A percentile compares a stretch with the other conserved stretches of the same genome.
Evolutionary conservation across 164 flowering plant genomes (phyloP).

Genomic region (Paratinospora sagittata): DNA sequence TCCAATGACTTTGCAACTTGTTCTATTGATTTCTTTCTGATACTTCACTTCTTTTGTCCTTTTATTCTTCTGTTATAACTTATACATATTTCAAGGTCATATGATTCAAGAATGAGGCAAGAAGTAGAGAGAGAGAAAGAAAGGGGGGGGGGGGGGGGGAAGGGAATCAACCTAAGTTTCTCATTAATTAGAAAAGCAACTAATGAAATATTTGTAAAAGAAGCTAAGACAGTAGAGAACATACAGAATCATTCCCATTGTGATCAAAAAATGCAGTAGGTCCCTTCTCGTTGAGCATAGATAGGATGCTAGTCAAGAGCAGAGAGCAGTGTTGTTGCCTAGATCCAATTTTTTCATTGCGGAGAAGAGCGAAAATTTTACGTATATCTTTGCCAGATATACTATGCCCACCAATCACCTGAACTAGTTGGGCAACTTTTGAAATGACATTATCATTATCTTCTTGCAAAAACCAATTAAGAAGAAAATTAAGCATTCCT

Average conservation of each 20-base stretch:
- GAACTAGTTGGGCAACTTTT: conserved; percentile 72
- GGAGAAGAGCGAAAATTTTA: conserved; percentile 85
- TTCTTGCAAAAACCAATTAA: conserved; percentile 87
- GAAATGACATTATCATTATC: conserved; percentile 45
- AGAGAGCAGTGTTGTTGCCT: conserved; percentile 58
- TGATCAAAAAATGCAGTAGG: conserved; percentile 92
- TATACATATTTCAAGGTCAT: too few relatives aligned
- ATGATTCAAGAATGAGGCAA: too few relatives aligned
- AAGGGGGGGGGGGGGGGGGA: too few relatives aligned
- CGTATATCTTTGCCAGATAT: conserved; percentile 97
- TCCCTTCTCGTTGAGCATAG: conserved; percentile 95
- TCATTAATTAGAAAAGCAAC: background rate
- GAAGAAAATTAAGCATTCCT: conserved; percentile 93
- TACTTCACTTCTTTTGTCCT: too few relatives aligned
- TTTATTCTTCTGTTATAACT: too few relatives aligned
- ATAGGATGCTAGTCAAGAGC: conserved; percentile 56
- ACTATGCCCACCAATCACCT: conserved; percentile 92
- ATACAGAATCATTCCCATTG: conserved; percentile 78
- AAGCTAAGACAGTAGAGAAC: conserved; percentile 22
- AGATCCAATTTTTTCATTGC: conserved; percentile 63
- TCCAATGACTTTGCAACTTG: too few relatives aligned
- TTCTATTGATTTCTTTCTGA: too few relatives aligned
- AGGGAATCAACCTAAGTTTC: background rate
- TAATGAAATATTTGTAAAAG: background rate
- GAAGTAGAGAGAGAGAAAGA: too few relatives aligned